These are phyloP conservation scores for Pelargonium australe DNA, from an alignment of 441 rosid species.

Conservation along the genomic window DNA sequence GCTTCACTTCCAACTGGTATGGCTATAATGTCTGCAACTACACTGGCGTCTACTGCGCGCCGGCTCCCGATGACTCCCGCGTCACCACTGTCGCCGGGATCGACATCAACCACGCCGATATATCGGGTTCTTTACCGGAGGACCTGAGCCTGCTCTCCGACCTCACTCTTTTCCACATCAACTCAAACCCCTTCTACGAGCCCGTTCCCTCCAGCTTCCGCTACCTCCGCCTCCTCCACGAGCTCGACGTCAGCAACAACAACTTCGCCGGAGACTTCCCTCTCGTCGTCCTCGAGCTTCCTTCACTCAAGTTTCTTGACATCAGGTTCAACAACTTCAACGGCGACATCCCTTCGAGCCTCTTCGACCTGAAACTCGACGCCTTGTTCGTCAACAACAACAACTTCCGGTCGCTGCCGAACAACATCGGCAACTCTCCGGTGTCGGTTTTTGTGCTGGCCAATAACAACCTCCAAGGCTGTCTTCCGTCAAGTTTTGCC, in stretches of 20 bases:
- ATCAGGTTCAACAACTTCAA: conserved; percentile 53
- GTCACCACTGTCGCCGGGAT: conserved; percentile 60
- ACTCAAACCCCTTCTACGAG: conserved; percentile 62
- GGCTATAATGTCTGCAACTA: conserved; percentile 79
- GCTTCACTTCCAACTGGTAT: conserved; percentile 57
- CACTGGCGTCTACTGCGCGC: conserved; percentile 67
- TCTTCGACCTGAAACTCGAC: conserved; percentile 66
- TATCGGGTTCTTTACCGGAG: conserved; percentile 53
- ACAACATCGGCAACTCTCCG: conserved; percentile 65
- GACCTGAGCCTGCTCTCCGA: conserved; percentile 72
- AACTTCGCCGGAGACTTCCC: conserved; percentile 61
- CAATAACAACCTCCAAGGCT: conserved; percentile 46
- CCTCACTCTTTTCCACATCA: conserved; percentile 68
- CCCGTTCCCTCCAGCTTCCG: conserved; percentile 44
- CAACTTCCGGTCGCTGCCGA: conserved; percentile 54
- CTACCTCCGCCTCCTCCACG: conserved; percentile 34
- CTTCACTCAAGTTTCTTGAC: conserved; percentile 68
- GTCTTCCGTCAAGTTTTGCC: conserved; percentile 55
- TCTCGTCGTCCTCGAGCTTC: conserved; percentile 43
- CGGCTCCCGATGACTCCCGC: conserved; percentile 46
- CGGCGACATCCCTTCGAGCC: conserved; percentile 44
- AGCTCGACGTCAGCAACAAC: conserved; percentile 79
- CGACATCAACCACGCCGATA: conserved; percentile 66
- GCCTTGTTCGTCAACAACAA: conserved; percentile 77
- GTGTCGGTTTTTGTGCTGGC: conserved; percentile 78